These are phyloP conservation scores for Cytospora schulzeri DNA, from an alignment of 2,329 filamentous ascomycete species.

Conservation along the genomic window DNA sequence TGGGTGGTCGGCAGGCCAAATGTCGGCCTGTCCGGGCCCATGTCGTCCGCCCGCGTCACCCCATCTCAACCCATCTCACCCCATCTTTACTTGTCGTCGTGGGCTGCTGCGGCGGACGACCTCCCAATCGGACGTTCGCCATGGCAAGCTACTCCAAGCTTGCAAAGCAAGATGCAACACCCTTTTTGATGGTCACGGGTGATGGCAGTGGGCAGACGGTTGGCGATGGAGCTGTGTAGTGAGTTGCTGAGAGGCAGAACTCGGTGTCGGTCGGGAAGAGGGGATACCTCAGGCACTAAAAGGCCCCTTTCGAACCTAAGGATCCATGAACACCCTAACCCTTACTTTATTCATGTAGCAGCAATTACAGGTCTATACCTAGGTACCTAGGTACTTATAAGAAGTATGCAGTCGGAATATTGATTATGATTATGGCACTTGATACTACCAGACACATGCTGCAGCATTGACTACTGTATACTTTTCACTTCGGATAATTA, in stretches of 20 bases:
- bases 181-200: not conserved
- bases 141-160: not conserved
- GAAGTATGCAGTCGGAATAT: too few relatives aligned
- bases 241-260: not conserved
- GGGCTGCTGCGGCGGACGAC: not conserved
- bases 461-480: not conserved
- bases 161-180: not conserved
- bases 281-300: conserved; percentile 1
- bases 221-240: not conserved
- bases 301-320: not conserved
- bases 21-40: not conserved
- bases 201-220: not conserved
- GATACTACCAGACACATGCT: not conserved
- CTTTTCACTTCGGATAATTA: not conserved
- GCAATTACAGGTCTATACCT: not conserved
- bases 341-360: not conserved
- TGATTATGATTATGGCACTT: not conserved
- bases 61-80: not conserved
- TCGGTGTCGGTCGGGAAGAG: not conserved
- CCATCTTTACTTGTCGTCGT: not conserved
- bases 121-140: not conserved
- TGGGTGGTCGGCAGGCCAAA: not conserved
- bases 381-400: too few relatives aligned
- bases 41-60: not conserved
- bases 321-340: not conserved